Percentiles rank a stretch among this genome's conserved stretches.
phyloP scores from a whole-genome alignment of 192 early-diverging fungal species.

The Linnemannia schmuckeri region DNA sequence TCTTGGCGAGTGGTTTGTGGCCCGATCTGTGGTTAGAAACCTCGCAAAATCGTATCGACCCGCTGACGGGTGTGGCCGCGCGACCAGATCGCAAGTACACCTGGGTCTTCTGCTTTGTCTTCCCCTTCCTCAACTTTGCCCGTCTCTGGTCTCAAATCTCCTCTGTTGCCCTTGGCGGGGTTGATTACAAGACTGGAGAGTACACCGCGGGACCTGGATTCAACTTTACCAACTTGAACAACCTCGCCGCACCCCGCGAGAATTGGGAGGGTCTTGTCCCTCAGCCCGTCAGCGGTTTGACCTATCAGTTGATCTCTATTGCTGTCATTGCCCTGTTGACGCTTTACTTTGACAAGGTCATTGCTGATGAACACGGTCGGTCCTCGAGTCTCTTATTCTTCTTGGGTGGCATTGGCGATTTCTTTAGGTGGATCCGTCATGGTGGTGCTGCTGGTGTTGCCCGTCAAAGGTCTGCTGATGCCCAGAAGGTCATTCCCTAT shows the following conservation, averaged over 20 bases:
- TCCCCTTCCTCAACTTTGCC: slow-evolving; percentile 68
- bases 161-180: slow-evolving; percentile 22
- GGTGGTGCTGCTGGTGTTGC: slow-evolving; percentile 31
- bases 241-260: slow-evolving; percentile 10
- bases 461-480: slow-evolving; percentile 58
- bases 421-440: slow-evolving; percentile 54
- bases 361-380: slow-evolving; percentile 79
- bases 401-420: slow-evolving; percentile 68
- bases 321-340: slow-evolving; percentile 66
- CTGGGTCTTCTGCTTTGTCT: slow-evolving; percentile 47
- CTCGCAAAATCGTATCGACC: no score
- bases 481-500: slow-evolving; percentile 44
- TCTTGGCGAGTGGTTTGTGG: slow-evolving; percentile 73
- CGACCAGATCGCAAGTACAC: neutral
- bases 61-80: slow-evolving; percentile 28
- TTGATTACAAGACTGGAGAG: slow-evolving; percentile 61
- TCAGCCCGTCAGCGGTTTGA: slow-evolving; percentile 64
- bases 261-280: slow-evolving; percentile 40
- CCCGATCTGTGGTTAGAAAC: slow-evolving; percentile 61
- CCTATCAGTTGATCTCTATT: slow-evolving; percentile 68
- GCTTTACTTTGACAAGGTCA: slow-evolving; percentile 81
- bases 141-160: slow-evolving; percentile 75
- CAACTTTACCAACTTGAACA: slow-evolving; percentile 57
- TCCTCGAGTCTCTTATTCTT: slow-evolving; percentile 66
- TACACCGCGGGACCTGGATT: slow-evolving; percentile 73